Base-by-base conservation (phyloP, 495 filamentous ascomycete species). In the Amphirosellinia nigrospora region DNA sequence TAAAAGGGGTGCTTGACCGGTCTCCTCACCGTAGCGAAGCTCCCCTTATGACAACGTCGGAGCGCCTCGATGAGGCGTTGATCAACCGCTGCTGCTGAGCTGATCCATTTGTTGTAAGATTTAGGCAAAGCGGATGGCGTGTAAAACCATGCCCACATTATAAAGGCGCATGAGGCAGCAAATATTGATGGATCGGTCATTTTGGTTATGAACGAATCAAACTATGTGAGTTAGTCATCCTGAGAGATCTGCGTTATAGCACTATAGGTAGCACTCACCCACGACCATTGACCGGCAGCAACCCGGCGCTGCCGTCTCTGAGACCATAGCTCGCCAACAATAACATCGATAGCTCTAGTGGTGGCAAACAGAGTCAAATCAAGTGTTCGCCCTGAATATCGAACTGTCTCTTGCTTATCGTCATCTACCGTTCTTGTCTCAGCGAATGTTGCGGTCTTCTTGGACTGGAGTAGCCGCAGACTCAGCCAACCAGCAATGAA, bases 61-160 rank as follows among this genome's bases (percentile, higher is more conserved):
- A 98, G 86, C 6, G 90, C 91, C 70, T 90, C 84, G 64, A 97
- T 86, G 21, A 98, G 86, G 1, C 94, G 90, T 7, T 75, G 70
- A 77, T 98, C 94, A n/a, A 96, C 89, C 46, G 90, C 85, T 34
- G 94, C 93, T 23, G 90, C 91, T 28, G 88, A 87, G 50, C 85
- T 86, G 72, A 98, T 96, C 93, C 94, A 97, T 78, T 91, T 91
- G 70, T 89, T 92, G 80, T 97, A 98, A 32, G 90, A 85, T 41
- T 78, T 86, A 13, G 93, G 93, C 6, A 97, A 81, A 59, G 88
- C 85, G 46, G 86, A 82, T 0, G 93, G 92, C 4, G 77, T 72
- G 82, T 95, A 97, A 74, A 97, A 90, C 92, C 92, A 97, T 23
- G 92, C 87, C 90, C 93, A 94, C 93, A 97, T 98, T 59, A 98